Conservation (phyloP, 345 rosid species). For the Hypericum androsaemum region DNA sequence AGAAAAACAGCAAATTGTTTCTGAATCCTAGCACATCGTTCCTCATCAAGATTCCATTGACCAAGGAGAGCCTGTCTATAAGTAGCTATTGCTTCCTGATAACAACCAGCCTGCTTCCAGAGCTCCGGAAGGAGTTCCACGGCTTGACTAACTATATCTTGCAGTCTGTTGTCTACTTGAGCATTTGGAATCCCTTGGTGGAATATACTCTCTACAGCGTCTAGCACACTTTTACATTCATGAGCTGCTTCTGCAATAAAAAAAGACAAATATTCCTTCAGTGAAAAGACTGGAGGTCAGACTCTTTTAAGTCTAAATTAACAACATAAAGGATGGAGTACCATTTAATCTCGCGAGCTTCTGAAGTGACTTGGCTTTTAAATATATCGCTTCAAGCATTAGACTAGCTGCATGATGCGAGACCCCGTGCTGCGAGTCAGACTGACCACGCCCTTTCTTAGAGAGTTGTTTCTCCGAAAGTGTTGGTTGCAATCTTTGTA, state of each 20-base stretch:
- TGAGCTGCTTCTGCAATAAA: conserved; percentile 63
- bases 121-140: conserved; percentile 84
- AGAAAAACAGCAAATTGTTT: conserved; percentile 76
- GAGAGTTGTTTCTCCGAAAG: conserved; percentile 39
- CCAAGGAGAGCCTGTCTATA: conserved; percentile 81
- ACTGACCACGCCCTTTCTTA: conserved; percentile 42
- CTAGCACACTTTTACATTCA: conserved; percentile 79
- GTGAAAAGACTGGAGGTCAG: neutral
- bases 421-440: conserved; percentile 34
- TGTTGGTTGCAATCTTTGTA: conserved; percentile 55
- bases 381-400: conserved; percentile 79
- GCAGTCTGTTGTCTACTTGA: conserved; percentile 66
- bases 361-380: conserved; percentile 89
- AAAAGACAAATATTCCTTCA: conserved; percentile 11
- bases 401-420: conserved; percentile 82
- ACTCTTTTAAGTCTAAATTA: neutral
- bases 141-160: conserved; percentile 78
- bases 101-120: conserved; percentile 65
- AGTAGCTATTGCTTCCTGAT: conserved; percentile 57
- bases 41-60: conserved; percentile 77
- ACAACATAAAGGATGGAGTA: conserved; percentile 16
- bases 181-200: conserved; percentile 72
- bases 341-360: conserved; percentile 74
- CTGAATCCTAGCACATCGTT: conserved; percentile 73
- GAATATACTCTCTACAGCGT: conserved; percentile 77